phyloP scores from a whole-genome alignment of 257 asterid genomes.

The Nicotiana tabacum region DNA sequence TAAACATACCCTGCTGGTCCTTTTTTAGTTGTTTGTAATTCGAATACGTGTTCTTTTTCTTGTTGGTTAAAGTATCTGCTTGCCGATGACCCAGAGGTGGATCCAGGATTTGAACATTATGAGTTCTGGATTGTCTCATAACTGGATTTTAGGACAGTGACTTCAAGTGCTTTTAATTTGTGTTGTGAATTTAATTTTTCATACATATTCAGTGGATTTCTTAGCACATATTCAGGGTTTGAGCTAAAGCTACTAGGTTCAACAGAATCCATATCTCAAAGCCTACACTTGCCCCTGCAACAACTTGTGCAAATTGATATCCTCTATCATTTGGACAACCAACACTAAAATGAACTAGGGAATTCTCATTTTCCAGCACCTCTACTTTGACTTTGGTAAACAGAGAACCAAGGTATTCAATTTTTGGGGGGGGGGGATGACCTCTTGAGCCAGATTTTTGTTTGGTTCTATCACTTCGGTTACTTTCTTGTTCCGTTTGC shows the following conservation, averaged over 20 bases:
- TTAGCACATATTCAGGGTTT: no score
- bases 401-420: not conserved
- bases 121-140: no score
- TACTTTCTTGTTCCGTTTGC: not conserved
- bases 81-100: no score
- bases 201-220: no score
- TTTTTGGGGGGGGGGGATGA: not conserved
- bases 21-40: not conserved
- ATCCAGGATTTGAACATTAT: no score
- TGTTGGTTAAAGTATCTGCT: not conserved
- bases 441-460: not conserved
- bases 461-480: not conserved
- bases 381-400: not conserved
- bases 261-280: no score
- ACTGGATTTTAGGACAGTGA: no score
- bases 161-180: no score
- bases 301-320: not conserved
- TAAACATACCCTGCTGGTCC: not conserved
- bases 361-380: not conserved
- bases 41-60: not conserved
- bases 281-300: not conserved
- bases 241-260: no score
- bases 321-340: not conserved
- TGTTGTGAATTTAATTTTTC: no score
- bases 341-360: not conserved